Percentiles rank a stretch among this genome's conserved stretches.
Conservation (phyloP, 768 basidiomycete genomes). For the Macrolepiota fuliginosa region DNA sequence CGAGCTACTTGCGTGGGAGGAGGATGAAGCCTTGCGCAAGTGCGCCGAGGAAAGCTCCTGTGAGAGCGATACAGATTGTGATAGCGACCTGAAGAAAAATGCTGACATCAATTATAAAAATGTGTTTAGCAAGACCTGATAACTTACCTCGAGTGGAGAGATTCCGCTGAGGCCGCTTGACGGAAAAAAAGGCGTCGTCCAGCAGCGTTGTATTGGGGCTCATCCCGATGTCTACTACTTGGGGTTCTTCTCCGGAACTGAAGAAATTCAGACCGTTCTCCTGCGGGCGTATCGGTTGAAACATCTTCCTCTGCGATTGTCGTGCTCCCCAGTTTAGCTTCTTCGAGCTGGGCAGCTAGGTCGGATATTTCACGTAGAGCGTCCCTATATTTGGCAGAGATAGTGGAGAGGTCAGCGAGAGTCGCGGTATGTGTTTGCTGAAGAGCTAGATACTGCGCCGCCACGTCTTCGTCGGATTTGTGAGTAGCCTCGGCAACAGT, state of each 20-base stretch:
- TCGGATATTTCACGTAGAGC: slow-evolving; percentile 92
- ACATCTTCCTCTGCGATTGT: slow-evolving; percentile 30
- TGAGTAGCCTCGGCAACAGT: slow-evolving; percentile 12
- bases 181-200: slow-evolving; percentile 81
- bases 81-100: slow-evolving; percentile 65
- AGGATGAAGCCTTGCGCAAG: slow-evolving; percentile 80
- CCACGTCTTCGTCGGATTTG: slow-evolving; percentile 37
- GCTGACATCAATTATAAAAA: slow-evolving; percentile 14
- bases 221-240: slow-evolving; percentile 49
- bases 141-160: slow-evolving; percentile 79
- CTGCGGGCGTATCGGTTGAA: slow-evolving; percentile 35
- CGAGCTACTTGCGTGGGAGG: slow-evolving; percentile 68
- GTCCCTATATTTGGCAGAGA: slow-evolving; percentile 83
- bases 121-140: neutral
- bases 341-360: slow-evolving; percentile 86
- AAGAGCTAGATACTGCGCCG: slow-evolving; percentile 68
- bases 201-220: slow-evolving; percentile 46
- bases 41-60: slow-evolving; percentile 93
- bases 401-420: slow-evolving; percentile 71
- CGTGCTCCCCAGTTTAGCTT: slow-evolving; percentile 67
- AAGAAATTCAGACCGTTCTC: slow-evolving; percentile 40
- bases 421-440: slow-evolving; percentile 82
- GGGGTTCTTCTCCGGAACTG: slow-evolving; percentile 53
- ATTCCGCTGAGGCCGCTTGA: slow-evolving; percentile 84
- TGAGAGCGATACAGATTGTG: slow-evolving; percentile 93